Evolutionary conservation across 1,139 yeast species (phyloP).

Genomic region (Oligophagozyma castellii): DNA sequence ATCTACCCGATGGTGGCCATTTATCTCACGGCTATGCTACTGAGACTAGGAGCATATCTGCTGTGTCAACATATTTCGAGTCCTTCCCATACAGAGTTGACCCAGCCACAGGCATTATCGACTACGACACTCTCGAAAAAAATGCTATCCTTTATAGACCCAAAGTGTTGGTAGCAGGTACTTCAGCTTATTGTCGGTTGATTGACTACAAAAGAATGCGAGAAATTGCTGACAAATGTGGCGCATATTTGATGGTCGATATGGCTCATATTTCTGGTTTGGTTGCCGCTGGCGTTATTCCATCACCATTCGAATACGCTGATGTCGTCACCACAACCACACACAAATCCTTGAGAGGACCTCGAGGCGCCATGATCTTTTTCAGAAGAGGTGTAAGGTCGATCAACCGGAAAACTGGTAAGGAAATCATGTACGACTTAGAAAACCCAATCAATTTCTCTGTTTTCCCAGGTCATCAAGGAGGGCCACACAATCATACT

Average conservation of each 20-base stretch:
- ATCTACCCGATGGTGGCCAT: conserved; percentile 97
- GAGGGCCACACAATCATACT: conserved; percentile 99
- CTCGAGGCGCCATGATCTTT: conserved; percentile 98
- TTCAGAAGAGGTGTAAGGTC: conserved; percentile 94
- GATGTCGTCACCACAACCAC: conserved; percentile 98
- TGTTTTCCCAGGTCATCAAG: conserved; percentile 99
- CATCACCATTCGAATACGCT: conserved; percentile 91
- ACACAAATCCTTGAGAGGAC: conserved; percentile 96
- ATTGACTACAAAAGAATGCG: conserved; percentile 94
- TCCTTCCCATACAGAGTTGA: conserved; percentile 97
- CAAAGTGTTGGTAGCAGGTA: conserved; percentile 91
- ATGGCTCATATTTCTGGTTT: conserved; percentile 98
- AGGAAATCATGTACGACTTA: conserved; percentile 75
- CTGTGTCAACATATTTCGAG: conserved; percentile 91
- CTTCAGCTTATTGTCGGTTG: conserved; percentile 91
- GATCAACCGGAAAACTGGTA: conserved; percentile 81
- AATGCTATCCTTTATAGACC: conserved; percentile 88
- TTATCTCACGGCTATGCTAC: conserved; percentile 98
- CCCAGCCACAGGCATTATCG: conserved; percentile 83
- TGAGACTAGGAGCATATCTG: conserved; percentile 86
- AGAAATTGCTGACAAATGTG: conserved; percentile 90
- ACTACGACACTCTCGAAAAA: conserved; percentile 85
- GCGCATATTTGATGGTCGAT: conserved; percentile 91
- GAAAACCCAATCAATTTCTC: conserved; percentile 95
- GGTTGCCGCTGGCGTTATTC: conserved; percentile 91